phyloP scores from a whole-genome alignment of 2,329 filamentous ascomycete species.

The Colletotrichum filicis region DNA sequence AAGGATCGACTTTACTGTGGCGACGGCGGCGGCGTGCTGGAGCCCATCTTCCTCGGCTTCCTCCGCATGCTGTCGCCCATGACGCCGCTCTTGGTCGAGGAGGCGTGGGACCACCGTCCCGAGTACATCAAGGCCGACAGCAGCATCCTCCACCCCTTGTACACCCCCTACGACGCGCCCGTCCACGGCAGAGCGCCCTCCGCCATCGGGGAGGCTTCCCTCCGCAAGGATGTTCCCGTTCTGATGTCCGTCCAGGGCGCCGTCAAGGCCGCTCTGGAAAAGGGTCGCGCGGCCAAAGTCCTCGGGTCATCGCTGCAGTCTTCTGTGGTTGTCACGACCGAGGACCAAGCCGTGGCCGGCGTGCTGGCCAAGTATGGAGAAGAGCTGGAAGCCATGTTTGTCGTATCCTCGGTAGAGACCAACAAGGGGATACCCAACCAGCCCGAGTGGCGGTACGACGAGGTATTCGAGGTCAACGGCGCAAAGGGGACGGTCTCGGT shows the following conservation, averaged over 20 bases:
- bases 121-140: constrained; percentile 65
- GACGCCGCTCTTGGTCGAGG: constrained; percentile 85
- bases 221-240: constrained; percentile 56
- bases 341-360: constrained; percentile 46
- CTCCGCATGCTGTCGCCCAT: constrained; percentile 84
- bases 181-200: constrained; percentile 54
- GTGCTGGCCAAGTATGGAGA: constrained; percentile 53
- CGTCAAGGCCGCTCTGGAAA: constrained; percentile 81
- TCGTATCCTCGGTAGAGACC: constrained; percentile 73
- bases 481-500: constrained; percentile 53
- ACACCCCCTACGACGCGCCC: constrained; percentile 58
- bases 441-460: constrained; percentile 53
- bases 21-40: constrained; percentile 71
- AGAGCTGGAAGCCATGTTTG: constrained; percentile 74
- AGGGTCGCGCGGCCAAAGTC: constrained; percentile 75
- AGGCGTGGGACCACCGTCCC: constrained; percentile 85
- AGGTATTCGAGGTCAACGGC: constrained; percentile 54
- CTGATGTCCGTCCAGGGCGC: constrained; percentile 70
- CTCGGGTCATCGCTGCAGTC: constrained; percentile 86
- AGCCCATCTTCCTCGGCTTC: constrained; percentile 77
- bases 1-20: constrained; percentile 95
- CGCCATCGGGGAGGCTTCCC: constrained; percentile 46
- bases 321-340: constrained; percentile 68
- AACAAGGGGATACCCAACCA: constrained; percentile 45
- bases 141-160: constrained; percentile 50